Evolutionary conservation across 805 yeast species (phyloP).

Genomic region (Zygotorulaspora danielsina): DNA sequence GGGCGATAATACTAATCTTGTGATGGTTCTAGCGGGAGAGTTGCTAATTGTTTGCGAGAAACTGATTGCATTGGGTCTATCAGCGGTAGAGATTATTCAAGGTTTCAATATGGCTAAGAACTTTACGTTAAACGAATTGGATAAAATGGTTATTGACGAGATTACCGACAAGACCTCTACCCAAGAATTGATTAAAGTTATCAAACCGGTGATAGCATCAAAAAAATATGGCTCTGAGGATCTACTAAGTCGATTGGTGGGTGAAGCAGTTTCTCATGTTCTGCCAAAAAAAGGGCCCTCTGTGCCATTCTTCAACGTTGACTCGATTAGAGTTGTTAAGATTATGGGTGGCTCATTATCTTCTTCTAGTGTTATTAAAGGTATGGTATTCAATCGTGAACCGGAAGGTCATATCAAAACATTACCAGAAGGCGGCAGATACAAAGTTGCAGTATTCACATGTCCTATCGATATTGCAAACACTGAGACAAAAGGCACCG

Average conservation of each 20-base stretch:
- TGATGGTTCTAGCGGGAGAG: slow-evolving; percentile 90
- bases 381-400: slow-evolving; percentile 97
- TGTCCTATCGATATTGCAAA: slow-evolving; percentile 92
- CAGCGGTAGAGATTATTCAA: slow-evolving; percentile 87
- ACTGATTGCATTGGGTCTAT: slow-evolving; percentile 75
- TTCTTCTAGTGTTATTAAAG: slow-evolving; percentile 77
- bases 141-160: slow-evolving; percentile 56
- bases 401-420: slow-evolving; percentile 89
- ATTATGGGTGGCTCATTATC: slow-evolving; percentile 86
- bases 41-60: slow-evolving; percentile 82
- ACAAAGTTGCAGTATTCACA: slow-evolving; percentile 89
- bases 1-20: slow-evolving; percentile 95
- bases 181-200: slow-evolving; percentile 60
- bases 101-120: slow-evolving; percentile 88
- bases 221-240: slow-evolving; percentile 91
- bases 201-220: slow-evolving; percentile 85
- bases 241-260: slow-evolving; percentile 66
- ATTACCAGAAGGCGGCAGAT: slow-evolving; percentile 43
- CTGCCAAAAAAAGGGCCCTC: slow-evolving; percentile 43
- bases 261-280: slow-evolving; percentile 78
- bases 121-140: slow-evolving; percentile 65
- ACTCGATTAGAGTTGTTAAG: slow-evolving; percentile 90
- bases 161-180: slow-evolving; percentile 46
- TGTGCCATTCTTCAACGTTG: slow-evolving; percentile 66
- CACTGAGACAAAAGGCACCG: slow-evolving; percentile 99